These are phyloP conservation scores for Gnaphalium uliginosum DNA, from an alignment of 129 eudicot species.

Conservation along the genomic window DNA sequence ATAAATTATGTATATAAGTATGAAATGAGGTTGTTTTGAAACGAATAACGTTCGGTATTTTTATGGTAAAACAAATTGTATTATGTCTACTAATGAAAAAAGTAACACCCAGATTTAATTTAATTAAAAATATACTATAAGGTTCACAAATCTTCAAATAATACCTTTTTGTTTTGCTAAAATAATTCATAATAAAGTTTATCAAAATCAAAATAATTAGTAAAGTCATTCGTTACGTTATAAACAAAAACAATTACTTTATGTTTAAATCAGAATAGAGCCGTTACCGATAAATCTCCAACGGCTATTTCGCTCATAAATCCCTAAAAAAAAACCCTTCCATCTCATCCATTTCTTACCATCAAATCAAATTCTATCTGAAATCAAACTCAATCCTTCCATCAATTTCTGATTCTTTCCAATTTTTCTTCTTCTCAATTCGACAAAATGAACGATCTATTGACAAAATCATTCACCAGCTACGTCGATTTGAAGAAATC, in stretches of 20 bases:
- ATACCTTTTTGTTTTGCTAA: too few species aligned
- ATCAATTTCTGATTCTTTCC: constrained; percentile 25
- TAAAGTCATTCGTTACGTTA: too few species aligned
- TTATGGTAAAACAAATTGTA: too few species aligned
- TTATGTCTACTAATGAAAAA: too few species aligned
- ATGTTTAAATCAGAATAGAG: constrained; percentile 20
- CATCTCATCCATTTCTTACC: neutral
- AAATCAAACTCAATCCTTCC: constrained; percentile 15
- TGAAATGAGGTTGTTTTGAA: too few species aligned
- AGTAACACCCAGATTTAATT: too few species aligned
- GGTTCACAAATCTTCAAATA: too few species aligned
- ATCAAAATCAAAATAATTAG: too few species aligned
- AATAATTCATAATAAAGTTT: too few species aligned
- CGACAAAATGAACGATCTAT: constrained; percentile 66
- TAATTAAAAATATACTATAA: too few species aligned
- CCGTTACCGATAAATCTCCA: constrained; percentile 25
- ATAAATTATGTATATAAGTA: too few species aligned
- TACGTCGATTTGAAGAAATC: constrained; percentile 85
- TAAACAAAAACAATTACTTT: neutral
- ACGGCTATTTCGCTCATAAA: constrained; percentile 37
- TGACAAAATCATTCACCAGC: constrained; percentile 90
- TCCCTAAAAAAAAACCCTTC: constrained; percentile 6
- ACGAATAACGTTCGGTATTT: too few species aligned
- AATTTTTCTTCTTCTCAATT: neutral
- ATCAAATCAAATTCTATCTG: constrained; percentile 17